Base-by-base conservation (phyloP, 2,329 filamentous ascomycete species). In the Ceratocystis ficicola region DNA sequence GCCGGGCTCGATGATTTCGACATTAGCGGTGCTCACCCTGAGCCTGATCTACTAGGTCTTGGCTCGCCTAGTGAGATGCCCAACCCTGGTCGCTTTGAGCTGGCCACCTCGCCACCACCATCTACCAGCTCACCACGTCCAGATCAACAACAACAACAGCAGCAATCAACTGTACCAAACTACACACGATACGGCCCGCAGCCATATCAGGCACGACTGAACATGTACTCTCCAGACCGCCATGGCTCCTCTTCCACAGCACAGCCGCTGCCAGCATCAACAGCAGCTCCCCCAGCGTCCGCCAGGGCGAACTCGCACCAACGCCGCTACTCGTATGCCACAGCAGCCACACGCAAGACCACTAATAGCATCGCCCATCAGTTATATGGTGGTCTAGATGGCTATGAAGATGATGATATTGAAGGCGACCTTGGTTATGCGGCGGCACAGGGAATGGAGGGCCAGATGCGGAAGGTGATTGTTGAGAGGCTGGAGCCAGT, bases 371-470 rank as follows among this genome's bases (percentile, higher is more conserved):
- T 83, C 61, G 81, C 80, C 8, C 79, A 82, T 69, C 79, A 81
- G 65, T 74, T 84, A 66, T 80, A 82, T 69, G 76, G 76, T 4
- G 73, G 77, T 76, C 81, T 83, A 62, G 84, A 85, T 44, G 82
- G 86, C 69, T 71, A 84, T 67, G 83, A 86, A 68, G 84, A 86
- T 63, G 89, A 91, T 70, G 89, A 95, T 70, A 80, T 91, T 6
- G 92, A 96, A 72, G 94, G 94, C 0, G 94, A 99, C 75, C 77
- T 99, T 32, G 94, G 94, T 8, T 99, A 95, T 76, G 90, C 92
- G 10, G 93, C 92, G 0, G 94, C 94, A 0, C 90, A 93, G 74
- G 94, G 90, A 30, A 90, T 95, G 84, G 94, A 97, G 75, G 89
- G 89, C 12, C 89, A 91, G 72, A 86, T 88, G 74, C 84, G 92